Base-by-base conservation (phyloP, 257 asterid genomes). In the Anisodus acutangulus region DNA sequence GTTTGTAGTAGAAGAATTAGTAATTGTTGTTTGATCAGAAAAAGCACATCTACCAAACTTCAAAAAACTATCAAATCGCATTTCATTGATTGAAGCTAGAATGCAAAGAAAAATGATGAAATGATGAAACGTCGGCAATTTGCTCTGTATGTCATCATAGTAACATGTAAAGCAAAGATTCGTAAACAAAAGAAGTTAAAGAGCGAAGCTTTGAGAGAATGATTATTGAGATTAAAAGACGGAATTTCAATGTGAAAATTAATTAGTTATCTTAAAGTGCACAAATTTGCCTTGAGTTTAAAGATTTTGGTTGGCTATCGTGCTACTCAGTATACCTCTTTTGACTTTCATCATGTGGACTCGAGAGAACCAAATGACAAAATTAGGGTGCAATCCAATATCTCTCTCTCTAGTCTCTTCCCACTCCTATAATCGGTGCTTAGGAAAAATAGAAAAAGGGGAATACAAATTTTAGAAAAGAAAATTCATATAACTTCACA, bases 71-170 rank as follows among this genome's bases (percentile, higher is more conserved):
- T 90, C 91, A 58, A 90, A 90, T 7, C 92, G 92, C n/a, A 94
- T 54, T 88, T 93, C 93, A 16, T 92, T 95, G 86, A 95, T 79
- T 9, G 93, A 90, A 63, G 97, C 97, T 57, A 95, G 64, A 83
- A 90, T 51, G 82, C 95, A 93, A 47, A 87, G 90, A 84, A 84
- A 93, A 95, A 88, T 41, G 90, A 92, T 13, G 91, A 82, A 3
- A 90, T 17, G 81, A 92, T 84, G 92, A 94, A 92, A 79, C 92
- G 86, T 9, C 72, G 89, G 84, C 90, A 88, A 45, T 86, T 82
- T 43, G 88, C 76, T 85, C 86, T 83, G 45, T 63, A 85, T 11
- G 91, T 84, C 88, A 90, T 95, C 94, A 90, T 90, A 16, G 8
- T 88, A 66, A 39, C 82, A 74, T 17, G 66, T 64, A 22, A 11